Percentiles rank a stretch among this genome's conserved stretches.
Evolutionary conservation across 2,329 filamentous ascomycete species (phyloP).

Genomic region (Cercospora beticola): DNA sequence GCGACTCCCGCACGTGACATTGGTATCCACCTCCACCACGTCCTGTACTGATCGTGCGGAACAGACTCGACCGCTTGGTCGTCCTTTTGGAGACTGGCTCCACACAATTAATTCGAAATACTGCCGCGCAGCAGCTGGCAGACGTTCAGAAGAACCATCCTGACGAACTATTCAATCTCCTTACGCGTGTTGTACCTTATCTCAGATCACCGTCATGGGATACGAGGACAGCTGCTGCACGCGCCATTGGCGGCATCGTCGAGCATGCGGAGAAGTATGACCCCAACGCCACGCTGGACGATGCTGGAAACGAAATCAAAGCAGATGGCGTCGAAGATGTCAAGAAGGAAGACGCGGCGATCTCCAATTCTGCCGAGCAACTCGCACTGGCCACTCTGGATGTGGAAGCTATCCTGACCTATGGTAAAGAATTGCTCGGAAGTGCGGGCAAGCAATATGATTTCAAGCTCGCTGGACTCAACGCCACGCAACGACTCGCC

Average conservation of each 20-base stretch:
- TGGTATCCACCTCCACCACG: neutral
- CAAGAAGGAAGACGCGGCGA: slow-evolving; percentile 57
- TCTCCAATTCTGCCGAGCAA: slow-evolving; percentile 48
- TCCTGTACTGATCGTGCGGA: slow-evolving; percentile 3
- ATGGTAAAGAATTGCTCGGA: slow-evolving; percentile 79
- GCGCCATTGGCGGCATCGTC: slow-evolving; percentile 90
- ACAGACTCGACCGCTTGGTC: slow-evolving; percentile 45
- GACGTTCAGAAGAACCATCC: slow-evolving; percentile 98
- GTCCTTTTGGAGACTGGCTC: slow-evolving; percentile 97
- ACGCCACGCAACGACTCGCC: slow-evolving; percentile 74
- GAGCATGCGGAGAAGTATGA: slow-evolving; percentile 85
- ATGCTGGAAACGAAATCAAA: slow-evolving; percentile 40
- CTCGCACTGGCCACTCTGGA: slow-evolving; percentile 75
- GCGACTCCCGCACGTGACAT: slow-evolving; percentile 7
- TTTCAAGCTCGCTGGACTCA: slow-evolving; percentile 76
- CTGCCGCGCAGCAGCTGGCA: slow-evolving; percentile 91
- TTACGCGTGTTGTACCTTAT: slow-evolving; percentile 93
- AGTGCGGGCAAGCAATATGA: slow-evolving; percentile 80
- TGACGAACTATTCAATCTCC: slow-evolving; percentile 92
- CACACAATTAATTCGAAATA: slow-evolving; percentile 92
- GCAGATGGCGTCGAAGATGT: slow-evolving; percentile 41
- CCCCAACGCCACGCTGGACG: slow-evolving; percentile 56
- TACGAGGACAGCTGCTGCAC: slow-evolving; percentile 87
- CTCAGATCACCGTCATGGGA: slow-evolving; percentile 96
- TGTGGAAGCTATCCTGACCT: slow-evolving; percentile 73